A percentile compares a stretch with the other conserved stretches of the same genome.
Evolutionary conservation across 1,284 basidiomycete species (phyloP).

Genomic region (Tilletiopsis washingtonensis): DNA sequence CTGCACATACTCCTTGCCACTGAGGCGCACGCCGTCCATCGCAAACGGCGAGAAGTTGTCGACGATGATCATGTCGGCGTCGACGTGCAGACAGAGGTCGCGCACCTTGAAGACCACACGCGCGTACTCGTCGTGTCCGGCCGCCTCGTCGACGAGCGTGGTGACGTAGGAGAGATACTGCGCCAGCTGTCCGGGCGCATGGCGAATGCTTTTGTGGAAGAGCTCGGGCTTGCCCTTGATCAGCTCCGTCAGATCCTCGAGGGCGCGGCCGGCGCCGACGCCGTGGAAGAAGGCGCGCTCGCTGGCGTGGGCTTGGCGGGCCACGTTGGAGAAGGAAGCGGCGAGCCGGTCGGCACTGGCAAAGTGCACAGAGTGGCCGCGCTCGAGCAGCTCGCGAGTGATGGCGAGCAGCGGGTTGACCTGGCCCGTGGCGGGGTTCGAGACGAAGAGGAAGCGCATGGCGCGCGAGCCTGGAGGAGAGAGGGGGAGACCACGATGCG

Average conservation of each 20-base stretch:
- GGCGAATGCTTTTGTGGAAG: constrained; percentile 11
- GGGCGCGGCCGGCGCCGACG: constrained; percentile 7
- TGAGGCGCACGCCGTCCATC: constrained; percentile 6
- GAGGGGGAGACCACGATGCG: too few species aligned
- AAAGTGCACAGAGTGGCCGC: constrained; percentile 14
- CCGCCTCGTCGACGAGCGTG: constrained; percentile 1
- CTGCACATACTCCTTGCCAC: background rate
- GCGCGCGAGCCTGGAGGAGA: too few species aligned
- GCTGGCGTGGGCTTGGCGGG: background rate
- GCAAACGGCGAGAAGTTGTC: constrained; percentile 9
- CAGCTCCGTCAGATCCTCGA: constrained; percentile 17
- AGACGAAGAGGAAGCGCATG: constrained; percentile 13
- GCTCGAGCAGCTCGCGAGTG: constrained; percentile 11
- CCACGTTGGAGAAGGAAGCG: background rate
- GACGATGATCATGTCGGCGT: constrained; percentile 8
- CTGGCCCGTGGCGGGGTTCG: constrained; percentile 19
- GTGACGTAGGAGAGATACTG: background rate
- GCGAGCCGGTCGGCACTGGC: constrained; percentile 6
- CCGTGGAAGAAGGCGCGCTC: constrained; percentile 11
- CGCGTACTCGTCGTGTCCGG: constrained; percentile 1
- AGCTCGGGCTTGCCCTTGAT: constrained; percentile 7
- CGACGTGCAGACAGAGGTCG: background rate
- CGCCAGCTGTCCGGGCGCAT: constrained; percentile 12
- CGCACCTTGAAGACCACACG: constrained; percentile 3
- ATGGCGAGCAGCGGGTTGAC: constrained; percentile 16